Evolutionary conservation across 192 early-diverging fungal species (phyloP), one percentile per base, ranked within the genome.

Genomic region (Gryganskiella cystojenkinii): DNA sequence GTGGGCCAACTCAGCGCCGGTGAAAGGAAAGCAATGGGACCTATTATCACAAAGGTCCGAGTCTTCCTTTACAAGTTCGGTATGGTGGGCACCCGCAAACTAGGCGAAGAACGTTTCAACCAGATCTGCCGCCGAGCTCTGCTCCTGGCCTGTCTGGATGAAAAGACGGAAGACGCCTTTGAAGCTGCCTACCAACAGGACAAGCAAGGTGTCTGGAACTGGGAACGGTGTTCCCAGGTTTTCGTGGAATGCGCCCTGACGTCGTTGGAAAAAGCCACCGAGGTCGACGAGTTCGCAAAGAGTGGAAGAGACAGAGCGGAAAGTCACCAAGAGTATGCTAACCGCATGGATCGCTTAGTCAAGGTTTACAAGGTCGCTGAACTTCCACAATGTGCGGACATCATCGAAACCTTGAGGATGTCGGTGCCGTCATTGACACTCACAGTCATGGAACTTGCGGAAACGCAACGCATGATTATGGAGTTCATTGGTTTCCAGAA

Each of bases 281-380:
- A 52, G 13, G 51, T 64, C 13, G 62, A 64, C 2, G 51, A 64
- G 13, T 64, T 64, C 43, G 62, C 62, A 6, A 34, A 53, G 15
- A 4, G 22, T 15, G 51, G 49, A 24, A 20, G 51, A 2, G 40
- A 40, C 14, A 64, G 43, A 30, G 37, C 17, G 6, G 62, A 64
- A 33, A 43, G 35, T 4, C 54, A 54, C 27, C n/a, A 37, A 14
- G 49, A 37, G 24, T 64, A 35, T 43, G 22, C 35, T 13, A n/a
- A 37, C 19, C n/a, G 62, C 5, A 14, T 64, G 35, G 19, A 31
- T 9, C 62, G 51, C 2, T 25, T 64, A 14, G 25, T 54, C 14
- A 37, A 64, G 1, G 62, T 64, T 15, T 64, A 64, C 22, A n/a
- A 40, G n/a, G 62, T 47, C 3, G 10, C 11, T 9, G 51, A 64